phyloP scores from a whole-genome alignment of 2,329 filamentous ascomycete genomes.

The Paecilomyces formosus region DNA sequence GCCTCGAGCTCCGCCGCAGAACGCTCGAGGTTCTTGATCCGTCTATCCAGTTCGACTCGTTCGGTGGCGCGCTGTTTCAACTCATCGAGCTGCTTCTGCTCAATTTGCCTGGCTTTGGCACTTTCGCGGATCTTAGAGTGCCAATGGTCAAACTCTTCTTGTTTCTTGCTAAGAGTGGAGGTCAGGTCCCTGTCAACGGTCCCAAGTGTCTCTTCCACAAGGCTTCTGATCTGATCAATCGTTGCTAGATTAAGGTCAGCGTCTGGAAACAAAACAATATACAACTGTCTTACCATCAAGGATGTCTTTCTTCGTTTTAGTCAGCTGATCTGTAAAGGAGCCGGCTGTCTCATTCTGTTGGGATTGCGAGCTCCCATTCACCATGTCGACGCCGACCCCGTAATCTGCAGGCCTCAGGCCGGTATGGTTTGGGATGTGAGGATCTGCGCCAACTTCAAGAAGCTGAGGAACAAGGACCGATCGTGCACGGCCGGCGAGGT shows the following conservation, averaged over 20 bases:
- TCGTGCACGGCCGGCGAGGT: conserved; percentile 85
- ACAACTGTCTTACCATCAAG: conserved; percentile 29
- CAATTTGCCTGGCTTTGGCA: conserved; percentile 69
- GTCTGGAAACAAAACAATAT: conserved; percentile 7
- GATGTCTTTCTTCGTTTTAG: conserved; percentile 39
- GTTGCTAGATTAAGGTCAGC: conserved; percentile 32
- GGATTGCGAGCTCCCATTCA: conserved; percentile 38
- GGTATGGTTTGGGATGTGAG: conserved; percentile 83
- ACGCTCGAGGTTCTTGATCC: conserved; percentile 68
- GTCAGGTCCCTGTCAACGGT: conserved; percentile 75
- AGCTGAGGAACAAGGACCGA: conserved; percentile 98
- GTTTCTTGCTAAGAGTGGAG: conserved; percentile 72
- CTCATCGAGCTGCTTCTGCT: conserved; percentile 64
- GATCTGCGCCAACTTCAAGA: conserved; percentile 87
- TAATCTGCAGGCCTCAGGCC: conserved; percentile 89
- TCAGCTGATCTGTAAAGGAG: conserved; percentile 36
- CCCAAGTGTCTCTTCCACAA: conserved; percentile 74
- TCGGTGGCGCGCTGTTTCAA: conserved; percentile 59
- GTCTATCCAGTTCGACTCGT: conserved; percentile 58
- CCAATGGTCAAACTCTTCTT: conserved; percentile 72
- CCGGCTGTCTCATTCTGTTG: conserved; percentile 40
- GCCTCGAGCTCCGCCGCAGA: conserved; percentile 64
- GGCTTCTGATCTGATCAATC: conserved; percentile 38
- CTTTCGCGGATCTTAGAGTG: conserved; percentile 75
- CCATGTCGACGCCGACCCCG: conserved; percentile 68